A percentile compares a stretch with the other conserved stretches of the same genome.
phyloP scores from a whole-genome alignment of 352 stramenopile genomes.

The Phytophthora syringae region DNA sequence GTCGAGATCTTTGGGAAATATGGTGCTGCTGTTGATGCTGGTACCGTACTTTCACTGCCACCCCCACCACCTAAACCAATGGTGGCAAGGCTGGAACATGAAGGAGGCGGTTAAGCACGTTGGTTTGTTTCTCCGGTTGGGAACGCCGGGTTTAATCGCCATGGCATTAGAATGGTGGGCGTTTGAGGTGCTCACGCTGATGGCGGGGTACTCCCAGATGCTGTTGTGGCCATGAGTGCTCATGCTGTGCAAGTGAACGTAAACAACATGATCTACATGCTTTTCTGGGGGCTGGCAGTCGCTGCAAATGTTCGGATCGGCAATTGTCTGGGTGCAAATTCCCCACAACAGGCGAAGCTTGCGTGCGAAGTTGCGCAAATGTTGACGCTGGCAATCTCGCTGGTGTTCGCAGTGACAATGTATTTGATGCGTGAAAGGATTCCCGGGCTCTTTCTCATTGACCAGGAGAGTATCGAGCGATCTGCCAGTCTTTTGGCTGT shows the following conservation, averaged over 20 bases:
- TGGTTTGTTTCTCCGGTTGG: conserved; percentile 63
- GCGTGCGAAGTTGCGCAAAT: conserved; percentile 48
- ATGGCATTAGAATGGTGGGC: conserved; percentile 80
- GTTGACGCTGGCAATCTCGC: conserved; percentile 36
- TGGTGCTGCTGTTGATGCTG: conserved; percentile 55
- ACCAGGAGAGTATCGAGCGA: conserved; percentile 42
- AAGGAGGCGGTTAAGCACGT: conserved; percentile 54
- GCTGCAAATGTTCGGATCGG: conserved; percentile 76
- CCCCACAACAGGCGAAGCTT: conserved; percentile 55
- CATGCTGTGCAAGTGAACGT: conserved; percentile 81
- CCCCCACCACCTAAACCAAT: conserved; percentile 27
- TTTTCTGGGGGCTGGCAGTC: conserved; percentile 70
- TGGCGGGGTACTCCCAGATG: conserved; percentile 71
- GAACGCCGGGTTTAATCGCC: conserved; percentile 67
- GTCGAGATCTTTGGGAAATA: conserved; percentile 60
- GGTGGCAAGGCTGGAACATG: conserved; percentile 76
- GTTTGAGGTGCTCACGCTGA: conserved; percentile 76
- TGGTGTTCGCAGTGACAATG: conserved; percentile 46
- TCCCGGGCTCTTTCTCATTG: conserved; percentile 47
- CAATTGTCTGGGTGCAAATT: conserved; percentile 74
- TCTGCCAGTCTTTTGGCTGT: conserved; percentile 59
- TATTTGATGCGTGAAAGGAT: conserved; percentile 47
- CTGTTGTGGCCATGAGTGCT: conserved; percentile 69
- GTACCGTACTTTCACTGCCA: conserved; percentile 59
- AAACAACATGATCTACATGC: conserved; percentile 74